Conservation (phyloP, 1,284 basidiomycete genomes). For the Trametes versicolor region DNA sequence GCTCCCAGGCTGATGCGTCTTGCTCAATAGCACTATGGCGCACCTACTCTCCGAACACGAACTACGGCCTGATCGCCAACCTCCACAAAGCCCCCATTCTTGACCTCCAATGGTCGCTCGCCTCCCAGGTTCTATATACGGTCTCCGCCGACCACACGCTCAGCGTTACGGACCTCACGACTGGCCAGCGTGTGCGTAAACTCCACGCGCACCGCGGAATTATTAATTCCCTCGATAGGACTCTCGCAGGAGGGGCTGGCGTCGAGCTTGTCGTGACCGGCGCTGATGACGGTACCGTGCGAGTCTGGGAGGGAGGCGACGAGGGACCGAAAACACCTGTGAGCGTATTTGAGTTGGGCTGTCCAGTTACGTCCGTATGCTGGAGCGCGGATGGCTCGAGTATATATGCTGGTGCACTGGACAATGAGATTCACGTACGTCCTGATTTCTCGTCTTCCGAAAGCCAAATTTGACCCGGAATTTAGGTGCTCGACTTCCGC, state of each 20-base stretch:
- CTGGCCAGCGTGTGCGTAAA: constrained; percentile 79
- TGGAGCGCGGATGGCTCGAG: constrained; percentile 91
- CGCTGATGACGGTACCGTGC: constrained; percentile 89
- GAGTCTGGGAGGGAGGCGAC: constrained; percentile 87
- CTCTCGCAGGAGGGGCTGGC: constrained; percentile 83
- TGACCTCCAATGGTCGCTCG: constrained; percentile 85
- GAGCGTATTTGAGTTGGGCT: constrained; percentile 83
- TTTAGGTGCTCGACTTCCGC: constrained; percentile 86
- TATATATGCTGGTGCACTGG: constrained; percentile 89
- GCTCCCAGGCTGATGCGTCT: neutral
- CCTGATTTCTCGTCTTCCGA: no score
- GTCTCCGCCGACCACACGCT: constrained; percentile 89
- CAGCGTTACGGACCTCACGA: constrained; percentile 76
- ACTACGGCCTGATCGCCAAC: constrained; percentile 80
- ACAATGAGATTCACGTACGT: constrained; percentile 93
- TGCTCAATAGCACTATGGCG: constrained; percentile 72
- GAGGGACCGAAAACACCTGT: constrained; percentile 82
- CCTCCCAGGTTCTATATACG: constrained; percentile 76
- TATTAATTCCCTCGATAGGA: constrained; percentile 88
- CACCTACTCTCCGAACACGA: constrained; percentile 84
- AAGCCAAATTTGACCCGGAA: no score
- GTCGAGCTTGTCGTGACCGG: constrained; percentile 86
- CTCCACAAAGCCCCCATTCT: constrained; percentile 83
- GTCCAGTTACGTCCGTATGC: constrained; percentile 91
- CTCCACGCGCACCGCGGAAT: constrained; percentile 89